Conservation (phyloP, 345 rosid species). For the Laguncularia racemosa region DNA sequence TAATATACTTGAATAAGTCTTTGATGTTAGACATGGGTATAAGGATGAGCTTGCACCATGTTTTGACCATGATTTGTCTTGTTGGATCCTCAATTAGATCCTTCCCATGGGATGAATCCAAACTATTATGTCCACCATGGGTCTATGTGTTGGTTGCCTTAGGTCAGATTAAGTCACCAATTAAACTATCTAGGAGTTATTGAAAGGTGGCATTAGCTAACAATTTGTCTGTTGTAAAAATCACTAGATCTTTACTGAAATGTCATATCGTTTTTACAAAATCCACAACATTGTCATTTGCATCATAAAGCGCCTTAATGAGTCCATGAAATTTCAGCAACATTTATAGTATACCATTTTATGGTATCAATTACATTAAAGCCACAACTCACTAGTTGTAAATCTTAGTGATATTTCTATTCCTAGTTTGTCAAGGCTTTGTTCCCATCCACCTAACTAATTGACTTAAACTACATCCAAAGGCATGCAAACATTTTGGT, state of each 20-base stretch:
- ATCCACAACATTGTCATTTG: constrained; percentile 57
- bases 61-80: too few relatives aligned
- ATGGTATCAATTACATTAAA: constrained; percentile 8
- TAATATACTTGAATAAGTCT: too few relatives aligned
- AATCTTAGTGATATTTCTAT: constrained; percentile 94
- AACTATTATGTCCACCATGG: too few relatives aligned
- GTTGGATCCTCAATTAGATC: too few relatives aligned
- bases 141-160: too few relatives aligned
- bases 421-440: constrained; percentile 93
- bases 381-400: constrained; percentile 77
- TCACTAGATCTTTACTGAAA: neutral
- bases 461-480: constrained; percentile 67
- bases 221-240: neutral
- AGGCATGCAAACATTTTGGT: constrained; percentile 1
- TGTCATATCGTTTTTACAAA: constrained; percentile 85
- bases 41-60: too few relatives aligned
- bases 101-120: too few relatives aligned
- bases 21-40: too few relatives aligned
- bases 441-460: constrained; percentile 79
- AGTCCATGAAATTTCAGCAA: constrained; percentile 9
- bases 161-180: neutral
- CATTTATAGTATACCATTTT: neutral
- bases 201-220: neutral
- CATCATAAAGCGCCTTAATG: constrained; percentile 64
- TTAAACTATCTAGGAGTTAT: neutral